A percentile compares a stretch with the other conserved stretches of the same genome.
Conservation (phyloP, 139 green algal genomes). For the Micractinium sp. region DNA sequence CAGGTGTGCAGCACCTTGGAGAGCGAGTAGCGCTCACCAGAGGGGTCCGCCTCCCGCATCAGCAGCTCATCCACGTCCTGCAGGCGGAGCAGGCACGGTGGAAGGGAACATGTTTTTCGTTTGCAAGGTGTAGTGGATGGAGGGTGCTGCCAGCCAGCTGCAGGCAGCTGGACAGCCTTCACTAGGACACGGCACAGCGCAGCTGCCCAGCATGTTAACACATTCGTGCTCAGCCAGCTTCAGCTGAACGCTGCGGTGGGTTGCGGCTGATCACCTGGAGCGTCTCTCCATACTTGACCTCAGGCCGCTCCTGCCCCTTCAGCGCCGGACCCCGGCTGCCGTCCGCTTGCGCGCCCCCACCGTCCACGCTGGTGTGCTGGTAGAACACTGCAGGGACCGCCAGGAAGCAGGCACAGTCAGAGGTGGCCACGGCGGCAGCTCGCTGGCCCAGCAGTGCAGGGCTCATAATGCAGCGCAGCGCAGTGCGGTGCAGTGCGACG, state of each 20-base stretch:
- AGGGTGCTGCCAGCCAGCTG: too few species aligned
- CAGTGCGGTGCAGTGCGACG: too few species aligned
- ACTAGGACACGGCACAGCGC: background rate
- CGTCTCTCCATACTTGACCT: constrained; percentile 19
- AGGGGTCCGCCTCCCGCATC: constrained; percentile 48
- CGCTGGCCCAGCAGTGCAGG: too few species aligned
- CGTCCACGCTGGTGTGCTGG: constrained; percentile 1
- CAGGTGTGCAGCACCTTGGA: constrained; percentile 65
- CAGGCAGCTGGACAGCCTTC: too few species aligned
- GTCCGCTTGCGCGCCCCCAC: background rate
- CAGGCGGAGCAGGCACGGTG: background rate
- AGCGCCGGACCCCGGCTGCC: background rate
- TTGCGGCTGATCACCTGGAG: background rate
- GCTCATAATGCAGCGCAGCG: too few species aligned
- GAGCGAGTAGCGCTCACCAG: constrained; percentile 62
- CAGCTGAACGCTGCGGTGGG: too few species aligned
- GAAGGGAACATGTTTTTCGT: background rate
- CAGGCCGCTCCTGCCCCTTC: background rate
- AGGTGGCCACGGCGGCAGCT: too few species aligned
- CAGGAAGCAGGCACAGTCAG: background rate
- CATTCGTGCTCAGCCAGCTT: too few species aligned
- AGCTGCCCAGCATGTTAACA: too few species aligned
- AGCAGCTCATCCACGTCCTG: constrained; percentile 48
- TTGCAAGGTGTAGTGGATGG: too few species aligned
- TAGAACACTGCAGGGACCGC: constrained; percentile 9